A percentile compares a stretch with the other conserved stretches of the same genome.
Conservation (phyloP, 345 rosid genomes). For the Hibiscus syriacus region DNA sequence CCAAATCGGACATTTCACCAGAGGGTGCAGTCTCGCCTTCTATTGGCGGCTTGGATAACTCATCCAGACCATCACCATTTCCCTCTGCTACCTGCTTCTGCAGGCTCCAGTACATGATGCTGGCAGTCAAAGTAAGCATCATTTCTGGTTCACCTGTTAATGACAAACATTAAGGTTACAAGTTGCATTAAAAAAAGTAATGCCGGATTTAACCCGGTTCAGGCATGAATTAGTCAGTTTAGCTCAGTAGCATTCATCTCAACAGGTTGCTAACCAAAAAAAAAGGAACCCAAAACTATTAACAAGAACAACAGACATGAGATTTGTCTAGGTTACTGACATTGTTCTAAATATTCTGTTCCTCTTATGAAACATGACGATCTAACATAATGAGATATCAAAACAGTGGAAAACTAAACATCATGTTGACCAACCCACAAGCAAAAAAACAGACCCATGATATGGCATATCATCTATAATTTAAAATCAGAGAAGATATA, state of each 20-base stretch:
- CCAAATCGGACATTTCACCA: slow-evolving; percentile 27
- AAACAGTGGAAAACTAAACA: background rate
- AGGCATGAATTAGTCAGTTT: too few relatives aligned
- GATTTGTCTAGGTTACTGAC: background rate
- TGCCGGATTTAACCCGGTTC: too few relatives aligned
- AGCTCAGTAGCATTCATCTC: background rate
- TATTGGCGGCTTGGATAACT: slow-evolving; percentile 14
- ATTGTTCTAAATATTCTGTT: background rate
- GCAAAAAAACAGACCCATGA: background rate
- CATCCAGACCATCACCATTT: slow-evolving; percentile 18
- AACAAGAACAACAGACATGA: background rate
- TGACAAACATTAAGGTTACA: background rate
- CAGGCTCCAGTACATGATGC: slow-evolving; percentile 96
- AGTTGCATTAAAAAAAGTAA: background rate
- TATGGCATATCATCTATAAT: background rate
- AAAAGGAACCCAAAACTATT: background rate
- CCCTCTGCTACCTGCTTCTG: slow-evolving; percentile 47
- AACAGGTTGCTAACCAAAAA: background rate
- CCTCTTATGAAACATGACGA: background rate
- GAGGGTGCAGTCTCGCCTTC: slow-evolving; percentile 18
- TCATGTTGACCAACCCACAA: background rate
- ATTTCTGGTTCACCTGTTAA: slow-evolving; percentile 89
- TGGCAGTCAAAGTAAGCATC: slow-evolving; percentile 82
- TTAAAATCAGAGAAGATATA: background rate
- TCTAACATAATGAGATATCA: background rate